Conservation (phyloP, 2,329 filamentous ascomycete species). For the Aspergillus brunneoviolaceus region DNA sequence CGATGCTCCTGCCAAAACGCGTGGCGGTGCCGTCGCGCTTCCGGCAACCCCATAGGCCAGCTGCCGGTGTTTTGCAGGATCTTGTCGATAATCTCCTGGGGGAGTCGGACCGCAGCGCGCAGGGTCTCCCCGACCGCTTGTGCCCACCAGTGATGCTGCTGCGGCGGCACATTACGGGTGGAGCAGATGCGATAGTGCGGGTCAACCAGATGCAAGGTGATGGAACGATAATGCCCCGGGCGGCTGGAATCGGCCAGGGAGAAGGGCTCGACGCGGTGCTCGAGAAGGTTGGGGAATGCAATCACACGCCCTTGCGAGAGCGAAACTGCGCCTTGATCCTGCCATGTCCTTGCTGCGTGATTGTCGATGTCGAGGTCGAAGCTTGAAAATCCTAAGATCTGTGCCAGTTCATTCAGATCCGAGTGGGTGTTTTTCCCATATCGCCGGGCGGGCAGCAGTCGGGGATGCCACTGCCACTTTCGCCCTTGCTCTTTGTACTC, state of each 20-base stretch:
- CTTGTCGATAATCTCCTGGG: background rate
- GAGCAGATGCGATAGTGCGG: slow-evolving; percentile 10
- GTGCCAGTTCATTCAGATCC: background rate
- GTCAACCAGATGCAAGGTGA: slow-evolving; percentile 10
- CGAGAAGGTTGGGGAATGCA: slow-evolving; percentile 8
- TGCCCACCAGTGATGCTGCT: slow-evolving; percentile 12
- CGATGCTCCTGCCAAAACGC: background rate
- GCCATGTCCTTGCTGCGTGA: background rate
- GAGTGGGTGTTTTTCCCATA: background rate
- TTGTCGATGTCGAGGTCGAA: background rate
- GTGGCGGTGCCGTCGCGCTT: background rate
- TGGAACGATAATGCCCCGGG: slow-evolving; percentile 7
- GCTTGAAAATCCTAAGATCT: background rate
- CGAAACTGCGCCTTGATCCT: background rate
- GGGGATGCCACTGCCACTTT: background rate
- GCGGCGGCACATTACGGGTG: slow-evolving; percentile 12
- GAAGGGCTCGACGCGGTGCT: slow-evolving; percentile 8
- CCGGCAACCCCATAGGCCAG: background rate
- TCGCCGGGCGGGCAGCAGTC: background rate
- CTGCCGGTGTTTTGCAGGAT: background rate
- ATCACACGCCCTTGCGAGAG: slow-evolving; percentile 4
- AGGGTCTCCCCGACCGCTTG: background rate
- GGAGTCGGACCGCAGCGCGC: background rate
- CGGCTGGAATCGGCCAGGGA: background rate
- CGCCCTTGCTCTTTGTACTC: background rate